Percentiles rank a stretch among this genome's conserved stretches.
Evolutionary conservation across 208 protist species (phyloP).

Genomic region (Naegleria lovaniensis): DNA sequence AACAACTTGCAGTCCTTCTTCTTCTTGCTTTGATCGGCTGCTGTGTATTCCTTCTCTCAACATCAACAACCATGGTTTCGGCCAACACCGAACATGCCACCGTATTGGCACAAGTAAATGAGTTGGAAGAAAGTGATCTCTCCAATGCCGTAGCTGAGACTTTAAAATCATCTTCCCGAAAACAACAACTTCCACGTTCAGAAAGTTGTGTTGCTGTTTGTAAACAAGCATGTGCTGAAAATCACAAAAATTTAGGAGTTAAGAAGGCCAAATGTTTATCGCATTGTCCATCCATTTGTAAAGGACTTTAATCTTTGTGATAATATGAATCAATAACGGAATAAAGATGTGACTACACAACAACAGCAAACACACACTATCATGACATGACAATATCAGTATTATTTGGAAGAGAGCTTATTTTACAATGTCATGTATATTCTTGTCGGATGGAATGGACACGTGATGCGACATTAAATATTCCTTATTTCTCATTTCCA

Average conservation of each 20-base stretch:
- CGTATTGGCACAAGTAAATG: background rate
- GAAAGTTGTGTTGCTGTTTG: background rate
- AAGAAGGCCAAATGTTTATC: background rate
- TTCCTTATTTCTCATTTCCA: conserved; percentile 54
- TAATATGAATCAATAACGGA: too few species aligned
- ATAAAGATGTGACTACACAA: too few species aligned
- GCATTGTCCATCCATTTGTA: background rate
- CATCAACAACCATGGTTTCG: too few species aligned
- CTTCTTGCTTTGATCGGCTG: background rate
- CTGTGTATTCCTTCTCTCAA: too few species aligned
- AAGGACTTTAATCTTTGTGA: background rate
- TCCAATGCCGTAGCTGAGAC: background rate
- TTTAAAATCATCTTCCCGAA: background rate
- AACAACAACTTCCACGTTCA: background rate
- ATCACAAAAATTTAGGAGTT: background rate
- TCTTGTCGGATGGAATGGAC: background rate
- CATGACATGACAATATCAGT: too few species aligned
- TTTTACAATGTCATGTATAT: background rate
- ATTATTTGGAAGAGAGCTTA: background rate
- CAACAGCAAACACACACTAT: too few species aligned
- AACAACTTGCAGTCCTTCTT: background rate
- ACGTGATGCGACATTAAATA: conserved; percentile 40
- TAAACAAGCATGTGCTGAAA: background rate
- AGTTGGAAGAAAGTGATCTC: background rate
- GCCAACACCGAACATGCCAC: background rate